phyloP scores from a whole-genome alignment of 2,329 filamentous ascomycete genomes.

The Leptodontidium sp. region DNA sequence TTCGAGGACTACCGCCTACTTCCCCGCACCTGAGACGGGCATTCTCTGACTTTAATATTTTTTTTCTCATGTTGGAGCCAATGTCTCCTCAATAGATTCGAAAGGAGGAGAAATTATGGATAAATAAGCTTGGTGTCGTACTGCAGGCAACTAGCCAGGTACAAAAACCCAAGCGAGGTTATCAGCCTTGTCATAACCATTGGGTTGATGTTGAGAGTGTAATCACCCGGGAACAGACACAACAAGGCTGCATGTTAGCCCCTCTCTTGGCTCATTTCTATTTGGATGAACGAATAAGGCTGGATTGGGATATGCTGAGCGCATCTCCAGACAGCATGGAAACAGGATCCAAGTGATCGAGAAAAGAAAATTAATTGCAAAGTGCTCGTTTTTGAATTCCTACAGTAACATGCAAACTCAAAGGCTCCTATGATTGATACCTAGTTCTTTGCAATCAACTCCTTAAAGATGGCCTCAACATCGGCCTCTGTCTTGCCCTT shows the following conservation, averaged over 20 bases:
- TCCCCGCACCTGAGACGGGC: not conserved
- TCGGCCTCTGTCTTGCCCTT: constrained; percentile 52
- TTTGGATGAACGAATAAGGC: not conserved
- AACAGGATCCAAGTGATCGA: not conserved
- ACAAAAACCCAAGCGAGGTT: not conserved
- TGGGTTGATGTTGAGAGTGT: not conserved
- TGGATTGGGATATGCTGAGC: too few species aligned
- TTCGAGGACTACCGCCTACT: not conserved
- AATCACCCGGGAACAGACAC: not conserved
- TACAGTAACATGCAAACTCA: not conserved
- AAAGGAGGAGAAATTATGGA: not conserved
- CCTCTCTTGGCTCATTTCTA: constrained; percentile 1
- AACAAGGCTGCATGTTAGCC: not conserved
- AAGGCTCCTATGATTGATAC: not conserved
- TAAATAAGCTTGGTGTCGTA: not conserved
- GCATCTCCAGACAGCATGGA: too few species aligned
- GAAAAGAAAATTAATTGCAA: not conserved
- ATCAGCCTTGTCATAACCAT: not conserved
- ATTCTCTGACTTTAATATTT: not conserved
- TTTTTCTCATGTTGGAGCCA: too few species aligned
- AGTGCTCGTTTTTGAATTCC: not conserved
- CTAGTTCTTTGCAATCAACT: constrained; percentile 21
- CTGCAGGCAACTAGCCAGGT: not conserved
- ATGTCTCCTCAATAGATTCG: not conserved
- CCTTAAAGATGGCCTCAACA: constrained; percentile 47